Base-by-base conservation (phyloP, 345 rosid species). In the Eucalyptus erythrocorys region DNA sequence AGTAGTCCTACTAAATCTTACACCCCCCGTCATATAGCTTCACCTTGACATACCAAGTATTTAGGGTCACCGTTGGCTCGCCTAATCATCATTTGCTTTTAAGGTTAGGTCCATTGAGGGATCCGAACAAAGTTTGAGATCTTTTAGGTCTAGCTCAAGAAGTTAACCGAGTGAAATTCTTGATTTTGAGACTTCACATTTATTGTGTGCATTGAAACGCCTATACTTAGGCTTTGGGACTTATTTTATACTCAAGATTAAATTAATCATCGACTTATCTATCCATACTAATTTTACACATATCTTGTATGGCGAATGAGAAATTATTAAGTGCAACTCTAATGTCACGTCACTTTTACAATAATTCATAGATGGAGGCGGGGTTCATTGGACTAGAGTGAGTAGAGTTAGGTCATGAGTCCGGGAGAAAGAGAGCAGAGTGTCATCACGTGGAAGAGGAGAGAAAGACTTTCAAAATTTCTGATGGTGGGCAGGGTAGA, bases 1-100 rank as follows among this genome's bases (percentile, higher is more conserved):
- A 10, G 1, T 24, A 24, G 30, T 55, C 61, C 3, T 22, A 55
- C 13, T 9, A 55, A 55, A 55, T 55, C 13, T 55, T 26, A 55
- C 30, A 55, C 30, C 61, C 4, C 15, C 2, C 4, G 1, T 30
- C 68, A 27, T 61, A 12, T 30, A 12, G 8, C 68, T 27, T 61
- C n/a, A 13, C 32, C 3, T 30, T 1, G 68, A 27, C 16, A 0
- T 13, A 13, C 68, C 7, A 6, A 17, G 24, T 71, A 9, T 17
- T 71, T 5, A 71, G 13, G 24, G 26, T 71, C 81, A 17, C 43
- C 11, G 17, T 71, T 34, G 4, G 13, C 24, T 21, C 2, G 8
- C 13, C 81, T 34, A 71, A 34, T 71, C 12, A 5, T 71, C 81
- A 17, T 37, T 71, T 17, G 43, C 81, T 34, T 71, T 9, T 12